phyloP scores from a whole-genome alignment of 805 yeast species.

The Myxozyma udenii region DNA sequence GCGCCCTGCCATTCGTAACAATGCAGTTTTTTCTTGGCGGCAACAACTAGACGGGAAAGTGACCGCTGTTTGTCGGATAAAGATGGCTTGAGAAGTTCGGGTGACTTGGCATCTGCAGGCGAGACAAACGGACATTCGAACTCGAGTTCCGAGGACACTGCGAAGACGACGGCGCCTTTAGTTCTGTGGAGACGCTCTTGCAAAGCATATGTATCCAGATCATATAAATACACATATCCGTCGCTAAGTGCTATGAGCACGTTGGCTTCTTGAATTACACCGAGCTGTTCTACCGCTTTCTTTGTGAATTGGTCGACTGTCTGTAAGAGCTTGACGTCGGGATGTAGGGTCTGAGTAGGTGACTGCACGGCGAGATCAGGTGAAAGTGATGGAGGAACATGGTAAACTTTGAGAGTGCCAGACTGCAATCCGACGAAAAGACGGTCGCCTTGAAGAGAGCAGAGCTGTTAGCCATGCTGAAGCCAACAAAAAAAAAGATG shows the following conservation, averaged over 20 bases:
- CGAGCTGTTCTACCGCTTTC: conserved; percentile 38
- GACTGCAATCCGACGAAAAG: conserved; percentile 35
- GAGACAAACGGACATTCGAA: conserved; percentile 6
- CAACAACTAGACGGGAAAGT: conserved; percentile 36
- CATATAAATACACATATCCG: conserved; percentile 37
- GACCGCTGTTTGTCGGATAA: conserved; percentile 24
- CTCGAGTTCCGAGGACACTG: conserved; percentile 23
- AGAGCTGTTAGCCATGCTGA: background rate
- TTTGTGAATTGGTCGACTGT: conserved; percentile 30
- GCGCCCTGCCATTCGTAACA: conserved; percentile 29
- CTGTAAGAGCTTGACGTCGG: conserved; percentile 14
- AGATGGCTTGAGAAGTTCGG: conserved; percentile 1
- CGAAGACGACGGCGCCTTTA: conserved; percentile 38
- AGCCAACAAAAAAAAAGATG: background rate
- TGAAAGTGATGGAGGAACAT: conserved; percentile 19
- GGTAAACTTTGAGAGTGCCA: conserved; percentile 34
- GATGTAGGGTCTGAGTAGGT: background rate
- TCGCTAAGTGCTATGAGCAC: conserved; percentile 38
- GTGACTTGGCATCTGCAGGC: background rate
- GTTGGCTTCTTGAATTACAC: conserved; percentile 37
- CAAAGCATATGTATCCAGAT: conserved; percentile 35
- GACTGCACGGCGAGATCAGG: background rate
- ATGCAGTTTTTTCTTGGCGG: conserved; percentile 27
- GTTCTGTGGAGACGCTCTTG: conserved; percentile 39
- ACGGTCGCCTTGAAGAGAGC: conserved; percentile 28